phyloP scores from a whole-genome alignment of 2,329 filamentous ascomycete species.

The Cladophialophora immunda region DNA sequence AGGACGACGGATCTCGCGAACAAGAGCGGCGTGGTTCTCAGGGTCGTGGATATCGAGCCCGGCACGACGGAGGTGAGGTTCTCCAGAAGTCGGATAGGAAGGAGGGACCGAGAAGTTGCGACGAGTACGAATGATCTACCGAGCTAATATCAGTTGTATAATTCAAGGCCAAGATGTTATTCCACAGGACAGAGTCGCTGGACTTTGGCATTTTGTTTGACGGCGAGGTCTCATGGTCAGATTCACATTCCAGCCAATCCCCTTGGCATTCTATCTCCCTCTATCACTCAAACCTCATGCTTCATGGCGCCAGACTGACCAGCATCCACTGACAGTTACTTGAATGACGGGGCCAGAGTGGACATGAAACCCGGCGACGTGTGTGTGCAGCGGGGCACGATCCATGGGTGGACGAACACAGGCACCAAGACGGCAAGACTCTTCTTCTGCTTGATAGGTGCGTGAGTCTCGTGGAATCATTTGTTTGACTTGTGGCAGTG shows the following conservation, averaged over 20 bases:
- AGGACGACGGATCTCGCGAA: conserved; percentile 34
- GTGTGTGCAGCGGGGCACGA: conserved; percentile 43
- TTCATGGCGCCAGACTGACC: neutral
- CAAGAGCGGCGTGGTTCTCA: conserved; percentile 27
- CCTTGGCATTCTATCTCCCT: no score
- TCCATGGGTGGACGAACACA: conserved; percentile 43
- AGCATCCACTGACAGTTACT: conserved; percentile 25
- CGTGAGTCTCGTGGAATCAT: neutral
- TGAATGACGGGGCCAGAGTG: conserved; percentile 41
- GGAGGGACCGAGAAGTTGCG: no score
- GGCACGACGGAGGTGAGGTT: conserved; percentile 9
- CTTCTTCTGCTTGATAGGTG: conserved; percentile 38
- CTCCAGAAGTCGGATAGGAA: neutral
- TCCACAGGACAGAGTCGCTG: conserved; percentile 41
- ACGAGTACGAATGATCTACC: no score
- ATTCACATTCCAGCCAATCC: neutral
- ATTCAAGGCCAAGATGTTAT: conserved; percentile 31
- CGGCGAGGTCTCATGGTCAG: conserved; percentile 38
- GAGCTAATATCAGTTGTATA: no score
- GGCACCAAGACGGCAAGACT: conserved; percentile 35
- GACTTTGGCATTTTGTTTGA: conserved; percentile 43
- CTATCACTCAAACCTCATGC: no score
- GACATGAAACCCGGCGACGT: conserved; percentile 40
- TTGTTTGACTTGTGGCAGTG: no score
- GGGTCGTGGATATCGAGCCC: conserved; percentile 38